Evolutionary conservation across 257 asterid species (phyloP), one percentile per base, ranked within the genome.

Genomic region (Solanum okadae): DNA sequence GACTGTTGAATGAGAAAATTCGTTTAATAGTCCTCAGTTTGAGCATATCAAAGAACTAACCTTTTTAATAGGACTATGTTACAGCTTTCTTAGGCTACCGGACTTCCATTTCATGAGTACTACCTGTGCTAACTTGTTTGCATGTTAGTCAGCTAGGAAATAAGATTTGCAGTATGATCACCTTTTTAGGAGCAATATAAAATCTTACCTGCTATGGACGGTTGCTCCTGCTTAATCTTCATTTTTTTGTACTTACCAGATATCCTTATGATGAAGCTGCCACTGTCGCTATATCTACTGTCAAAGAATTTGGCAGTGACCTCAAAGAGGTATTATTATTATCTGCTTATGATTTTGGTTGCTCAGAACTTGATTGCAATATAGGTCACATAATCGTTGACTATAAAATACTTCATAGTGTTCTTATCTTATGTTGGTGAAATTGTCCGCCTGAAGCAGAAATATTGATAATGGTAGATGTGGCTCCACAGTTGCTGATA

Each of bases 201-300:
- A 44, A 25, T 25, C 65, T 27, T 79, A 42, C 49, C 85, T 25
- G 76, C 25, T 85, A 76, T 86, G 42, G 86, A 82, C 0, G 20
- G 42, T 76, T 34, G 67, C 63, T 33, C 76, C 86, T 90, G 44
- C 90, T 77, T 18, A 52, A 61, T 75, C 86, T 25, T 42, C 83
- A 3, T 40, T 23, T n/a, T 67, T n/a, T 23, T 27, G 52, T 23
- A 42, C 67, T 52, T 52, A 81, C 85, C 93, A 97, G 99, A 72
- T 97, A 97, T 91, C 99, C 99, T 71, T 94, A 35, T 73, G 95
- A 95, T 87, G 97, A 96, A 93, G 99, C 99, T 90, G 99, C 99
- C 83, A 77, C 92, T 46, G 98, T 96, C 90, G 98, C 99, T 88
- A 90, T 97, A 89, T 94, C 98, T 73, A 92, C 99, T 3, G 86